Base-by-base conservation (phyloP, 2,329 filamentous ascomycete genomes). In the Karstenula rhodostoma region DNA sequence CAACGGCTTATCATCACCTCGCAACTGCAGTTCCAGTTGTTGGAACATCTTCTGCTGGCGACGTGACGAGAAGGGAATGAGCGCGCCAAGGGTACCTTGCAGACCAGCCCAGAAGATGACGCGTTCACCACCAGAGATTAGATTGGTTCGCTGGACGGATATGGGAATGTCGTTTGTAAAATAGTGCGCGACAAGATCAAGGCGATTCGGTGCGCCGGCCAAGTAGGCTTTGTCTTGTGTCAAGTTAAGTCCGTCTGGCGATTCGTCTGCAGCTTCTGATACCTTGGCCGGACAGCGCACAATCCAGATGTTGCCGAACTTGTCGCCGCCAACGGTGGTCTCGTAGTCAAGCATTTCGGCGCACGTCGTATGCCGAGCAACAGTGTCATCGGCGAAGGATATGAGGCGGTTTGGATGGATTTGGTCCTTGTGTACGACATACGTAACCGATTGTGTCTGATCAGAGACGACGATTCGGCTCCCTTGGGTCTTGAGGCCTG, bases 11-110 rank as follows among this genome's bases (percentile, higher is more conserved):
- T 97, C 94, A 19, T 74, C 71, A 13, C 86, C 88, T 50, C 94
- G 87, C 76, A 99, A 85, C 73, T 96, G 92, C 73, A 91, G 89
- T 80, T 99, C 95, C 25, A 99, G 84, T 62, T 88, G 93, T 77
- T 97, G 94, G 86, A 99, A 99, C 81, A 99, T 98, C 77, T 98
- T 95, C 52, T 96, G 92, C 71, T 98, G 94, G 74, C 98, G 94
- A 40, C 96, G 90, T 64, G 89, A 90, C 49, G 93, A 83, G 74
- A 99, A 98, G 0, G 96, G 95, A 49, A 99, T 90, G 50, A 99
- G 85, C 56, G 97, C 92, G 51, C 94, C 95, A 42, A 99, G 87
- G 0, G 95, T 98, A 51, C 95, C 96, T 79, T 97, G 94, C 19
- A 99, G 83, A 22, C 96, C 96, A 66, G 90, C 91, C 95, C 95